Conservation (phyloP, 129 eudicot species). For the Logfia minima region DNA sequence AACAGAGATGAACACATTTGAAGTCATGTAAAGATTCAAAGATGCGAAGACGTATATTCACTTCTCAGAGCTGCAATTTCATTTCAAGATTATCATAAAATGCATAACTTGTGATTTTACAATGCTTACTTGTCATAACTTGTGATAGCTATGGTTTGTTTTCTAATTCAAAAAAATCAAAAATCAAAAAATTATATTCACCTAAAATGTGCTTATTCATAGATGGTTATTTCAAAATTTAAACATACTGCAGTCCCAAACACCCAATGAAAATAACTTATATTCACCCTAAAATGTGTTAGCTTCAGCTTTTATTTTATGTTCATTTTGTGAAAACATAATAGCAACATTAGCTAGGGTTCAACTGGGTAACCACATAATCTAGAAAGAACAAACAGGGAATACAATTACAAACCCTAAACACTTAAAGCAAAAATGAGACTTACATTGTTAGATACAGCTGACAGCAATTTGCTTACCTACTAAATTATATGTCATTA, state of each 20-base stretch:
- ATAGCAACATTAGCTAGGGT: neutral
- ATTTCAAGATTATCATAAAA: neutral
- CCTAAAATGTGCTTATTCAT: too few relatives aligned
- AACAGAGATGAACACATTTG: slow-evolving; percentile 22
- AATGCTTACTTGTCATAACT: too few relatives aligned
- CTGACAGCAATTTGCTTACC: neutral
- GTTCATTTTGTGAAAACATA: neutral
- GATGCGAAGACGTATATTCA: neutral
- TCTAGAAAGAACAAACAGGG: too few relatives aligned
- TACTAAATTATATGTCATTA: neutral
- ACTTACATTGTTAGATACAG: neutral
- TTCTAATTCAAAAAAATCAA: too few relatives aligned
- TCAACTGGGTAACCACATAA: neutral
- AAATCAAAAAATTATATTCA: too few relatives aligned
- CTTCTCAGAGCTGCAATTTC: neutral
- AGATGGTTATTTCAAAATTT: neutral
- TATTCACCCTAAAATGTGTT: neutral
- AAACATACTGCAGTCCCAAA: neutral
- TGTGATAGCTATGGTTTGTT: too few relatives aligned
- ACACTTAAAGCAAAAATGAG: neutral
- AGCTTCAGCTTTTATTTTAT: neutral
- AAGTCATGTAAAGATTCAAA: slow-evolving; percentile 25
- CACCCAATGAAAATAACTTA: neutral
- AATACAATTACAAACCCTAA: neutral
- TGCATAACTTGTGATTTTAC: neutral